Base-by-base conservation (phyloP, 2,329 filamentous ascomycete genomes). In the Penicillium brevicompactum region DNA sequence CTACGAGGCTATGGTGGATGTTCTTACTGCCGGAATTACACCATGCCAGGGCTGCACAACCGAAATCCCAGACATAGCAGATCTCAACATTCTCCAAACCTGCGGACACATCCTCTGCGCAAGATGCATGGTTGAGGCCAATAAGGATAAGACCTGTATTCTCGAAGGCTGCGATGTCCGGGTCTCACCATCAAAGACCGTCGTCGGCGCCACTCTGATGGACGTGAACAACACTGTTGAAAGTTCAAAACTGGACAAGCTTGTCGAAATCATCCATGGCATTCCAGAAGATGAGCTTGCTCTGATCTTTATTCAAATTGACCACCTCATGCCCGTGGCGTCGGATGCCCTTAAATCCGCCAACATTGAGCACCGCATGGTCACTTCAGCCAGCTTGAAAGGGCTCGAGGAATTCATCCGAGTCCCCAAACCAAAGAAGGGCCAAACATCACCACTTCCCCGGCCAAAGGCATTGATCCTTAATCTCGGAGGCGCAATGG, bases 231-330 rank as follows among this genome's bases (percentile, higher is more conserved):
- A 62, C 6, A 63, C 67, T 27, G 38, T 65, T 30, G 72, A 76
- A 21, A 81, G 82, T 14, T 75, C 73, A 34, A 86, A 85, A 61
- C 56, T 84, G 1, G 72, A 77, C 30, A 70, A 71, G 5, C 68
- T 83, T 30, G 64, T 83, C 5, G 56, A 73, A 0, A 66, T 85
- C 3, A 70, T 86, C 22, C 56, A 72, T 7, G 48, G 51, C 9
- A 70, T 82, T 31, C 70, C 70, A 0, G 38, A 65, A 0, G 64
- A 73, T 1, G 82, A 87, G n/a, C 77, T 81, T 56, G 78, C 80
- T 0, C 69, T 87, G 7, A 59, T 87, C 1, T 86, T 87, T 63
- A 76, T 84, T 1, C 84, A 86, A 53, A 82, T 77, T 43, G 63
- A 68, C 0, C 73, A 79, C 11, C 68, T 84, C 31, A 73, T 82